Evolutionary conservation across 2,329 filamentous ascomycete species (phyloP), one percentile per base, ranked within the genome.

Genomic region (Ophiosphaerella narmari): DNA sequence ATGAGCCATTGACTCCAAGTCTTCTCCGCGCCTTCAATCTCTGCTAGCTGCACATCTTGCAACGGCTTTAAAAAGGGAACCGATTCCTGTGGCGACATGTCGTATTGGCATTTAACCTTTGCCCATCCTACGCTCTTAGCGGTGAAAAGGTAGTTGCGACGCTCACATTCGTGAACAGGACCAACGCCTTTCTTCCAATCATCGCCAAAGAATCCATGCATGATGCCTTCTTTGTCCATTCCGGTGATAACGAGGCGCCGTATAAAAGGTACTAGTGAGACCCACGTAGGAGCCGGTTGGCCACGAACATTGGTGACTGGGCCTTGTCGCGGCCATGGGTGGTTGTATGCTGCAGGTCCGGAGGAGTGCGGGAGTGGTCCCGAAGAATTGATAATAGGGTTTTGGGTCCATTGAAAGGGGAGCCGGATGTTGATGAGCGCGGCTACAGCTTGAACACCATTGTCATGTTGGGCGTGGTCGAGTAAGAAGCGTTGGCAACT

Each of bases 171-270:
- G 68, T 96, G 89, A 51, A 97, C 78, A 9, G 86, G 85, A 0
- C 91, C 89, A 41, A 97, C 82, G 2, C 94, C 94, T 16, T 82
- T 78, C 31, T 78, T 74, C 90, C 92, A 99, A 68, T 96, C 88
- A 58, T 97, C 90, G n/a, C 94, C 94, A 64, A 97, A 99, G 77
- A 97, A 96, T 9, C 91, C 91, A 68, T 96, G 90, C 52, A 99
- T 78, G n/a, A 97, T 87, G 0, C 86, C 86, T 0, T 89, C 86
- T 35, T 86, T 86, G 72, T 97, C 94, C 77, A 96, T 94, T 2
- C 92, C 93, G 0, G 93, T 97, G 13, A 90, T 90, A 39, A 97
- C 86, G 2, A 97, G 82, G 13, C 94, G 89, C 31, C 93, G 87
- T 55, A 97, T 87, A 72, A 96, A 99, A 0, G 94, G 93, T 4